Evolutionary conservation across 345 rosid genomes (phyloP).

Genomic region (Stellera chamaejasme): DNA sequence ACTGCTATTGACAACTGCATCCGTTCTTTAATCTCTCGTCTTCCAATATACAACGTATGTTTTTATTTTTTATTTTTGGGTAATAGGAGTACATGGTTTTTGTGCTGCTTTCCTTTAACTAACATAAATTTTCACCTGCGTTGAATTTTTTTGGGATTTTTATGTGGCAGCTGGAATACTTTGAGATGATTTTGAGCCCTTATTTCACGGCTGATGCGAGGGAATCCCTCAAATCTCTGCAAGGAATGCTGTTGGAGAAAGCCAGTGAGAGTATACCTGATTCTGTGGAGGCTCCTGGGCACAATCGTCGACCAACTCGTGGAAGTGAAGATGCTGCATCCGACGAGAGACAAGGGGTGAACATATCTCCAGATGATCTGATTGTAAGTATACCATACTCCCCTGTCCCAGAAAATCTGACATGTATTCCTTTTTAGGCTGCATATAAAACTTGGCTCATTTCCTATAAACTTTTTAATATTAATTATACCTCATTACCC

Average conservation of each 20-base stretch:
- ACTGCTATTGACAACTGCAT: no score
- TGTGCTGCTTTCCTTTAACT: no score
- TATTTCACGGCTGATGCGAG: constrained; percentile 78
- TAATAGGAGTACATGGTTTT: no score
- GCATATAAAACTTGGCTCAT: no score
- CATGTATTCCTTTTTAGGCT: background rate
- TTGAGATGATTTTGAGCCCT: constrained; percentile 72
- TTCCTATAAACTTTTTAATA: no score
- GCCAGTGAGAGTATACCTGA: constrained; percentile 73
- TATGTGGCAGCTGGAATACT: constrained; percentile 86
- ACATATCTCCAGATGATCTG: constrained; percentile 87
- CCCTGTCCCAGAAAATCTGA: background rate
- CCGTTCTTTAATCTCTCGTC: no score
- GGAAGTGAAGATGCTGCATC: constrained; percentile 88
- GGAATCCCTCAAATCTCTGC: constrained; percentile 68
- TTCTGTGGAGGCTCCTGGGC: constrained; percentile 59
- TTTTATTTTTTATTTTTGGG: no score
- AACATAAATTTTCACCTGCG: no score
- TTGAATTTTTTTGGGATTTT: constrained; percentile 3
- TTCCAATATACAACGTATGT: no score
- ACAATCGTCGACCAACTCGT: constrained; percentile 12
- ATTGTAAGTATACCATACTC: constrained; percentile 45
- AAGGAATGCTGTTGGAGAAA: constrained; percentile 80
- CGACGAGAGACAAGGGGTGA: constrained; percentile 66
- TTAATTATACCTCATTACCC: no score